Evolutionary conservation across 169 alveolate genomes (phyloP).

Genomic region (Plasmodium gonderi): DNA sequence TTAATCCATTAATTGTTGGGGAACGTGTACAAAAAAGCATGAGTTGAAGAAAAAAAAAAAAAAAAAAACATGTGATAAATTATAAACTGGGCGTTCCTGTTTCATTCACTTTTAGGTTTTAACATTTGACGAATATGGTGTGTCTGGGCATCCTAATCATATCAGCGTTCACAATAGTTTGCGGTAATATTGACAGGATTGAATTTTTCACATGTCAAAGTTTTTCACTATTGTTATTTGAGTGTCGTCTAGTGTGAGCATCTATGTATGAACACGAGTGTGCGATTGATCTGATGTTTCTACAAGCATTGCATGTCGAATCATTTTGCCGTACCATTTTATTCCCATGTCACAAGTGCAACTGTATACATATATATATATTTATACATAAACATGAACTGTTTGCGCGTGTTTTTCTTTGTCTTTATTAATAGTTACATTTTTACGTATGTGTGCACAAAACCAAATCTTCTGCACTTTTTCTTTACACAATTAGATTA

Average conservation of each 20-base stretch:
- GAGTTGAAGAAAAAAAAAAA: too few species aligned
- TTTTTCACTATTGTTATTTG: too few species aligned
- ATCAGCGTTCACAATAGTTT: slow-evolving; percentile 69
- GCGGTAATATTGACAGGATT: slow-evolving; percentile 11
- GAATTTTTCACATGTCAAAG: neutral
- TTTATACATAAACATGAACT: neutral
- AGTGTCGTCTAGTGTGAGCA: too few species aligned
- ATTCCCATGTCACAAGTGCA: neutral
- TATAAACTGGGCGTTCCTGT: neutral
- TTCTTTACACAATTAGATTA: neutral
- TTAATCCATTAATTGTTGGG: neutral
- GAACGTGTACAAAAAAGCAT: neutral
- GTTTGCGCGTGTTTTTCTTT: neutral
- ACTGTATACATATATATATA: too few species aligned
- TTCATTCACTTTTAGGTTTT: slow-evolving; percentile 45
- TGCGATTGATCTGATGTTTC: neutral
- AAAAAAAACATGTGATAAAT: neutral
- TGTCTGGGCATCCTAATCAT: slow-evolving; percentile 85
- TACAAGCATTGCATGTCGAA: neutral
- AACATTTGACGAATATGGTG: slow-evolving; percentile 82
- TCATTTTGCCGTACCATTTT: neutral
- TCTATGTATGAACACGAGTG: neutral
- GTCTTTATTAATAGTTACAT: neutral
- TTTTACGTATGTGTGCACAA: neutral
- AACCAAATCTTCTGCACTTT: neutral